phyloP scores from a whole-genome alignment of 1,284 basidiomycete genomes.

The Coniferiporia weirii region DNA sequence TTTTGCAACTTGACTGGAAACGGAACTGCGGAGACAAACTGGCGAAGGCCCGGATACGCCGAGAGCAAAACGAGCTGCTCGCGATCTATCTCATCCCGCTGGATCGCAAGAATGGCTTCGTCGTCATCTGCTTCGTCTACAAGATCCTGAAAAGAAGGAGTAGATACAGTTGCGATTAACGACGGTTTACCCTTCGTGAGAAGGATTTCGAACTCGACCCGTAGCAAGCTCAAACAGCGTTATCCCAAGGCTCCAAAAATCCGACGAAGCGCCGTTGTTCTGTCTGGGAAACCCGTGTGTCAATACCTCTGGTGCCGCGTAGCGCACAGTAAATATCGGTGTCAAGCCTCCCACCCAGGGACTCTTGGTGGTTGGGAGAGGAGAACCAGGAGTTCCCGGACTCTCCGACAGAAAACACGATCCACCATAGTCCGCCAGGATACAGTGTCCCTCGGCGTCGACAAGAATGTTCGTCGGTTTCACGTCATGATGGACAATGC shows the following conservation, averaged over 20 bases:
- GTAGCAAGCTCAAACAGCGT: conserved; percentile 13
- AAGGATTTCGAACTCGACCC: not conserved
- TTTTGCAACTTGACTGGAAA: not conserved
- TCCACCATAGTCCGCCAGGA: conserved; percentile 11
- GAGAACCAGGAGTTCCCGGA: not conserved
- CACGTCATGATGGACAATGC: conserved; percentile 11
- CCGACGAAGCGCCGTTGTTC: not conserved
- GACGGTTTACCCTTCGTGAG: not conserved
- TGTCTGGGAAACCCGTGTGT: not conserved
- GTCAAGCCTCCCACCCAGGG: not conserved
- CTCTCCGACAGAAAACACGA: not conserved
- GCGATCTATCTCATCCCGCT: not conserved
- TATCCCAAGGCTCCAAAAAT: conserved; percentile 11
- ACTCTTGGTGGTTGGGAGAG: not conserved
- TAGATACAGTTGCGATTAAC: not conserved
- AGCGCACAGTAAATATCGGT: conserved; percentile 11
- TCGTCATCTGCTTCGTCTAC: conserved; percentile 12
- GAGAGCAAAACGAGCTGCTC: conserved; percentile 7
- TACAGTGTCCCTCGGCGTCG: conserved; percentile 13
- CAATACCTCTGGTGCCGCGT: conserved; percentile 12
- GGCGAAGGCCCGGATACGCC: conserved; percentile 4
- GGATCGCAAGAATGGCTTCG: not conserved
- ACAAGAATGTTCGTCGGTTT: conserved; percentile 14
- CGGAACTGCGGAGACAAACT: conserved; percentile 4
- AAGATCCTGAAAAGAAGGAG: not conserved